Percentiles rank a stretch among this genome's conserved stretches.
These are phyloP conservation scores for Colletotrichum eremochloae DNA, from an alignment of 2,329 filamentous ascomycete genomes.

Conservation along the genomic window DNA sequence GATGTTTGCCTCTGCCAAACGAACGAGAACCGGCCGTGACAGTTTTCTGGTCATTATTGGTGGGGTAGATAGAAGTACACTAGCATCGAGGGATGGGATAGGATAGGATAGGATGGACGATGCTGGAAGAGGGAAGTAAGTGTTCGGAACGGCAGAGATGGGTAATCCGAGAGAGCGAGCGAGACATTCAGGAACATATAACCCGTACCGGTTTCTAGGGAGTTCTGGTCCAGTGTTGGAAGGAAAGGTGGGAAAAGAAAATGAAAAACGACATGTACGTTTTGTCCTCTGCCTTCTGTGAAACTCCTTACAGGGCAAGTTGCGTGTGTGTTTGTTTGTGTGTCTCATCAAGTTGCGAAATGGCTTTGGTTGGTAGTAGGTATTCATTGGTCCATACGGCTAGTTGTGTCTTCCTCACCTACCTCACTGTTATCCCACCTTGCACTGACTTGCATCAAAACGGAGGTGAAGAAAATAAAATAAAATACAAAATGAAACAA, in stretches of 20 bases:
- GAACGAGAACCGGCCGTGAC: background rate
- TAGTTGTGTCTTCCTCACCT: too few relatives aligned
- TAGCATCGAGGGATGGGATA: background rate
- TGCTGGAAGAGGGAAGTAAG: too few relatives aligned
- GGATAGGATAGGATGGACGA: background rate
- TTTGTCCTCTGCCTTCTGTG: background rate
- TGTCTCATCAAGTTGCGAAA: background rate
- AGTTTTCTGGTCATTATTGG: background rate
- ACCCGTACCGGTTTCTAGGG: background rate
- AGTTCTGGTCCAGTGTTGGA: background rate
- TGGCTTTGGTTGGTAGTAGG: too few relatives aligned
- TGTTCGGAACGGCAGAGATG: too few relatives aligned
- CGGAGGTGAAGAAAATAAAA: background rate
- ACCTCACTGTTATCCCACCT: background rate
- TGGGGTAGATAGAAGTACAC: background rate
- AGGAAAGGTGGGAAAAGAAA: too few relatives aligned
- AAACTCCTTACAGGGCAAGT: background rate
- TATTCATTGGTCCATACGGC: too few relatives aligned
- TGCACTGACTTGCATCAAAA: background rate
- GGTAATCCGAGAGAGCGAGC: background rate
- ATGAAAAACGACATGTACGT: background rate
- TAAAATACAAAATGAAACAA: background rate
- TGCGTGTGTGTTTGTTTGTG: background rate
- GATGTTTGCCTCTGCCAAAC: background rate
- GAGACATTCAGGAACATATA: background rate